Conservation (phyloP, 768 basidiomycete species). For the Pleurotus tuoliensis region DNA sequence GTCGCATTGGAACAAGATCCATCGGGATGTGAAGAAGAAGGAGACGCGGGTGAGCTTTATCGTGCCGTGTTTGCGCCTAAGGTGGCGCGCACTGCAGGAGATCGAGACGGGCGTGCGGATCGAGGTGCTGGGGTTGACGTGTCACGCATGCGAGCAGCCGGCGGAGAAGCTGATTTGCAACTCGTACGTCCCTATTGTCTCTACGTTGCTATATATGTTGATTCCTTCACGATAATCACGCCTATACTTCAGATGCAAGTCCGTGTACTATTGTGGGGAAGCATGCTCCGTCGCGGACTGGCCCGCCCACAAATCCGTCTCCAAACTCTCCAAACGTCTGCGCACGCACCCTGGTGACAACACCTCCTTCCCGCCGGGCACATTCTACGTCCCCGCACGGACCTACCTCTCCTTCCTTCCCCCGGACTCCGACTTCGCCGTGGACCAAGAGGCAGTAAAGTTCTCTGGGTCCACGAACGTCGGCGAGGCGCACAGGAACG, state of each 20-base stretch:
- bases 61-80: conserved; percentile 15
- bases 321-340: conserved; percentile 17
- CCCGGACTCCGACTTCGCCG: conserved; percentile 15
- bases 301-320: conserved; percentile 14
- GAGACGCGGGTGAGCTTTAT: conserved; percentile 18
- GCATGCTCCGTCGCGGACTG: conserved; percentile 15
- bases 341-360: conserved; percentile 1
- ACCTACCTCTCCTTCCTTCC: conserved; percentile 15
- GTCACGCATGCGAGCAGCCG: conserved; percentile 12
- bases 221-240: neutral
- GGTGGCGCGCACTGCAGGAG: conserved; percentile 15
- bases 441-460: conserved; percentile 17
- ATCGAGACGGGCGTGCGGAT: conserved; percentile 14
- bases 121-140: conserved; percentile 1
- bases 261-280: conserved; percentile 13
- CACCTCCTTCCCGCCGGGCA: conserved; percentile 12
- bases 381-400: conserved; percentile 16
- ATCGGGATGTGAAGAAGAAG: conserved; percentile 9
- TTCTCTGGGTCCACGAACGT: conserved; percentile 10
- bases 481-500: conserved; percentile 14
- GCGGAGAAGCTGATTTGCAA: conserved; percentile 13
- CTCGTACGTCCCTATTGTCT: conserved; percentile 11
- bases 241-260: neutral
- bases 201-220: neutral
- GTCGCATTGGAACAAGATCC: conserved; percentile 17